Evolutionary conservation across 2,329 filamentous ascomycete genomes (phyloP), one percentile per base, ranked within the genome.

Genomic region (Westerdykella aurantiaca): DNA sequence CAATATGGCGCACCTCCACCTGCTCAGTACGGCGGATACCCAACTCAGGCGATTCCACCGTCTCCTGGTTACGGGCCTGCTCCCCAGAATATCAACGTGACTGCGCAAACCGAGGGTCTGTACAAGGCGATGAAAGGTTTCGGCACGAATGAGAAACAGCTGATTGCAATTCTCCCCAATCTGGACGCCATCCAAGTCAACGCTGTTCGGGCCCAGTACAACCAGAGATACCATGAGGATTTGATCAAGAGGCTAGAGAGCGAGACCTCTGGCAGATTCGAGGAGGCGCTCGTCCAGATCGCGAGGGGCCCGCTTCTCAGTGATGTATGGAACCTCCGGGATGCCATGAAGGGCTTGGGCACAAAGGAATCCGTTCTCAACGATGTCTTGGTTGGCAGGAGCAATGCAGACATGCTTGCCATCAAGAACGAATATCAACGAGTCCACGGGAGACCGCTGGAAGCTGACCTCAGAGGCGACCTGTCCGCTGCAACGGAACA

Each of bases 91-190:
- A 72, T 76, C 14, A 35, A 35, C 13, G 83, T 81, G 38, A 75
- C 72, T 3, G 70, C 73, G 11, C 82, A 93, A 55, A 85, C 88
- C 0, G 79, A 88, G 45, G 79, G 75, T 4, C 72, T 95, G 17
- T 81, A 88, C 42, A 78, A 78, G 54, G 88, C 91, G 2, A 95
- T 96, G 88, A 95, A 95, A 68, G 89, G 89, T 0, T 87, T 95
- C 49, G 91, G 90, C 29, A 96, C 90, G 0, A 82, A 97, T 58
- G 90, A 96, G 66, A 84, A 82, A 57, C 68, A 78, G 0, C 72
- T 97, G 13, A 90, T 95, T 50, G 72, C 74, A 2, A 72, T 83
- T 3, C 72, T 97, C 7, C 72, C 84, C 2, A 79, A 76, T 53
- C 83, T 89, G 50, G 87, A 94, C 51, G 85, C 90, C 1, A 72